Conservation (phyloP, 2,329 filamentous ascomycete species). For the Alternaria alternata region DNA sequence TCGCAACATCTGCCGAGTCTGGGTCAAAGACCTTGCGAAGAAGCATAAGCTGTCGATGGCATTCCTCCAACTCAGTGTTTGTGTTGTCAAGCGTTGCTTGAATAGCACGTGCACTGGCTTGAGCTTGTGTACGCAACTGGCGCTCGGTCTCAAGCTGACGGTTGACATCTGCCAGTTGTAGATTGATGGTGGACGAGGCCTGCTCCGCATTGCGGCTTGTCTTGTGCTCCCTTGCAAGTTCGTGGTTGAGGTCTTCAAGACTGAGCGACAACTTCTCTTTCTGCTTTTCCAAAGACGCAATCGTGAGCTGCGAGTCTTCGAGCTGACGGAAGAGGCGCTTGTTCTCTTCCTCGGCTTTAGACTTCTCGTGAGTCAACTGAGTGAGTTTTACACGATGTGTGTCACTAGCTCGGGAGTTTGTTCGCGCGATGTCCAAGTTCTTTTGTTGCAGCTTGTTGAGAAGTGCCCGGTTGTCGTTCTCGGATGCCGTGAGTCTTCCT, state of each 20-base stretch:
- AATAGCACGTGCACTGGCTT: slow-evolving; percentile 82
- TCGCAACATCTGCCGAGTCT: slow-evolving; percentile 69
- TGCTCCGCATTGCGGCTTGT: slow-evolving; percentile 90
- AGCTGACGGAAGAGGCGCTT: slow-evolving; percentile 82
- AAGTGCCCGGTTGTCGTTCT: slow-evolving; percentile 95
- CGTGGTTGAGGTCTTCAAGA: slow-evolving; percentile 91
- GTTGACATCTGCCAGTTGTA: slow-evolving; percentile 88
- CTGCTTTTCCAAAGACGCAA: slow-evolving; percentile 89
- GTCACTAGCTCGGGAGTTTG: slow-evolving; percentile 84
- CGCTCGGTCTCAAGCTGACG: slow-evolving; percentile 89
- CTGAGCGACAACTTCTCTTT: slow-evolving; percentile 89
- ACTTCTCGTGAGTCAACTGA: slow-evolving; percentile 82
- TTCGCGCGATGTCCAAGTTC: slow-evolving; percentile 92
- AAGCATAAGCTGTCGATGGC: slow-evolving; percentile 79
- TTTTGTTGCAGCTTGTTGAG: slow-evolving; percentile 98
- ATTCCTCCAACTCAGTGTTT: slow-evolving; percentile 81
- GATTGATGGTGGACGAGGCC: slow-evolving; percentile 77
- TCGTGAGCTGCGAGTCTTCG: slow-evolving; percentile 81
- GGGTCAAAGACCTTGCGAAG: slow-evolving; percentile 90
- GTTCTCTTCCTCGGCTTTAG: slow-evolving; percentile 82
- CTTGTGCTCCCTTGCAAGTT: slow-evolving; percentile 89
- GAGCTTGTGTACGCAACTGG: slow-evolving; percentile 83
- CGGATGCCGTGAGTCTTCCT: slow-evolving; percentile 86
- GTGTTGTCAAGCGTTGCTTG: slow-evolving; percentile 80
- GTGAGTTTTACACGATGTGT: slow-evolving; percentile 79